Evolutionary conservation across 1,284 basidiomycete species (phyloP), one percentile per base, ranked within the genome.

Genomic region (Laetiporus sulphureus): DNA sequence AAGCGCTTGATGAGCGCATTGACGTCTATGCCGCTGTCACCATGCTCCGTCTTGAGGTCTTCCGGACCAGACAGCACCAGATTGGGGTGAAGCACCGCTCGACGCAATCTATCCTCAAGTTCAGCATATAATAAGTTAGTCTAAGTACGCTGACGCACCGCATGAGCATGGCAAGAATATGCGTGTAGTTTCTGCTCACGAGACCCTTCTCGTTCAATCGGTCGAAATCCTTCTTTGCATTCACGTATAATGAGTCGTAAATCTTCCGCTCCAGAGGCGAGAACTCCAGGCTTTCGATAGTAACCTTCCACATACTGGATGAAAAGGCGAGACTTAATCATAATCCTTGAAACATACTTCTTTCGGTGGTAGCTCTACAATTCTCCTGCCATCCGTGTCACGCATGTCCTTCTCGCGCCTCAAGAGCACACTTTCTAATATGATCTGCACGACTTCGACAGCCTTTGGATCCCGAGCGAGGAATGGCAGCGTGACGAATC

Each of bases 361-460:
- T 66, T 98, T 98, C 0, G 78, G 69, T 0, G 95, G 94, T 2
- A 99, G 67, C 43, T 91, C 79, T 2, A 98, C 91, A 33, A 99
- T 97, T 32, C 75, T 77, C 38, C 88, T 84, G 2, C 95, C 95
- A 53, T 94, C 79, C 33, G 70, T 74, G 64, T 96, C 95, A 34
- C 79, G 79, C 89, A 93, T 96, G 45, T 77, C 85, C 69, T 99
- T 99, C 63, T 98, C 94, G 47, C 95, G 76, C n/a, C 95, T 77
- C 2, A 99, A 69, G 3, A 99, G 69, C 32, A 91, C 77, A 30
- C 80, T 89, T 59, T 95, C 91, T 23, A 97, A 72, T 43, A 97
- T 92, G 42, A 91, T 85, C 63, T 95, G 92, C 0, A 96, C 91
- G 27, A 95, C 82, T 54, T 93, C 90, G 41, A 96, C 85, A 0